Evolutionary conservation across 768 basidiomycete species (phyloP).

Genomic region (Kwoniella newhampshirensis): DNA sequence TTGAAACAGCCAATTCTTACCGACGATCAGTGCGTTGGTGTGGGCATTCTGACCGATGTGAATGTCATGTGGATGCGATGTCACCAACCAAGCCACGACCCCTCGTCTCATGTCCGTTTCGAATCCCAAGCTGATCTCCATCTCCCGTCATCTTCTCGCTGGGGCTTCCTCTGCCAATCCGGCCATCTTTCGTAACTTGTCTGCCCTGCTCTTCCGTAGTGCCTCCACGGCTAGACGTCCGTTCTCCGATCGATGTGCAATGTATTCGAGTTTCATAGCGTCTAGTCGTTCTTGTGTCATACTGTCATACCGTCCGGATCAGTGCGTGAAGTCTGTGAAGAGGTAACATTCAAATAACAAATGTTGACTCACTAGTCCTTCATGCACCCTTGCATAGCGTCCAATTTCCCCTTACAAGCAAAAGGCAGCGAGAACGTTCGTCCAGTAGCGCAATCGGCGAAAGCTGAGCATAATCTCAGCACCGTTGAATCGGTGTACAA

Average conservation of each 20-base stretch:
- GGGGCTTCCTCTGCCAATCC: conserved; percentile 20
- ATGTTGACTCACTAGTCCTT: conserved; percentile 34
- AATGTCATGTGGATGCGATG: no score
- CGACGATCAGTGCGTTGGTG: no score
- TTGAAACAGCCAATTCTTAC: no score
- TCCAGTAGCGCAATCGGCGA: conserved; percentile 41
- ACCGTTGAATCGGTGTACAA: neutral
- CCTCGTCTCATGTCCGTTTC: no score
- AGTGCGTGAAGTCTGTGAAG: no score
- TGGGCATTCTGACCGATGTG: no score
- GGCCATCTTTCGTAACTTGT: conserved; percentile 24
- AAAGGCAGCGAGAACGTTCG: conserved; percentile 44
- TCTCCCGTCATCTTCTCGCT: neutral
- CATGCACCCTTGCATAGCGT: conserved; percentile 45
- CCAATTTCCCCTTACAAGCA: conserved; percentile 33
- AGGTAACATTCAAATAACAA: neutral
- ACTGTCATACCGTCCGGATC: conserved; percentile 4
- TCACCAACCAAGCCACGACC: no score
- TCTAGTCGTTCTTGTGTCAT: conserved; percentile 38
- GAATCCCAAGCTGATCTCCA: no score
- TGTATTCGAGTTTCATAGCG: conserved; percentile 41
- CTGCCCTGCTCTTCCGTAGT: conserved; percentile 21
- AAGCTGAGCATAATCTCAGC: no score
- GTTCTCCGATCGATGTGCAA: conserved; percentile 41
- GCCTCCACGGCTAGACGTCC: conserved; percentile 38